phyloP scores from a whole-genome alignment of 2,329 filamentous ascomycete genomes.

The Lasiodiplodia citricola region DNA sequence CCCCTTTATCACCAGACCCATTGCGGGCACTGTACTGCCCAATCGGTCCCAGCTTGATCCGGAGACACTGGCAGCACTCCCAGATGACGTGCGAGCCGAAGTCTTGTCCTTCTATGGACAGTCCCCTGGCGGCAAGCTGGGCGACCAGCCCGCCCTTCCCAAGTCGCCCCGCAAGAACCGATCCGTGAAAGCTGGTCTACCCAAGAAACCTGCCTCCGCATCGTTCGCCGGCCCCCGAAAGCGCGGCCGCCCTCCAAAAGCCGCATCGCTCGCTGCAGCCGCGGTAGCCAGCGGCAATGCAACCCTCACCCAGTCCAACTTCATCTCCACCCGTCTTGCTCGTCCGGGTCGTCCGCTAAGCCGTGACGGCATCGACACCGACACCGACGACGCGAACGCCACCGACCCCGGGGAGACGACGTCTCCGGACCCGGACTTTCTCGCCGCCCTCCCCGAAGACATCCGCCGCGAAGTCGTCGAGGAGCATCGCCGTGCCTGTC shows the following conservation, averaged over 20 bases:
- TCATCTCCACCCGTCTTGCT: conserved; percentile 53
- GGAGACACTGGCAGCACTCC: conserved; percentile 81
- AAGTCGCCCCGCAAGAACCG: conserved; percentile 60
- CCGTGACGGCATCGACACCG: conserved; percentile 38
- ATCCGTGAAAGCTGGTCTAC: conserved; percentile 47
- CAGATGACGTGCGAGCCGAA: conserved; percentile 84
- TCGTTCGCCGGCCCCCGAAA: conserved; percentile 68
- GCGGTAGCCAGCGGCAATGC: conserved; percentile 53
- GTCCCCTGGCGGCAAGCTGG: not conserved
- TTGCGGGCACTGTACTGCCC: conserved; percentile 40
- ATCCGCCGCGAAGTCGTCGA: conserved; percentile 78
- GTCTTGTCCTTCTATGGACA: conserved; percentile 72
- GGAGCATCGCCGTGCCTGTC: conserved; percentile 69
- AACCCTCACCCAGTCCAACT: conserved; percentile 73
- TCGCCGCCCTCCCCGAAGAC: conserved; percentile 82
- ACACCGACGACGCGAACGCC: conserved; percentile 31
- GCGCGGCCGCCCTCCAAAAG: conserved; percentile 54
- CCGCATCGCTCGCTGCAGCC: conserved; percentile 45
- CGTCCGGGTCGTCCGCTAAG: conserved; percentile 31
- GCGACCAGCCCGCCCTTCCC: conserved; percentile 43
- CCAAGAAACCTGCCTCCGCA: conserved; percentile 53
- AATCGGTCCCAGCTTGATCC: conserved; percentile 81
- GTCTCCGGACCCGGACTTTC: conserved; percentile 64
- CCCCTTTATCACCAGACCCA: conserved; percentile 5
- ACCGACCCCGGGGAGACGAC: conserved; percentile 6